These are phyloP conservation scores for Pestalotiopsis sp. DNA, from an alignment of 2,329 filamentous ascomycete species.

Conservation along the genomic window DNA sequence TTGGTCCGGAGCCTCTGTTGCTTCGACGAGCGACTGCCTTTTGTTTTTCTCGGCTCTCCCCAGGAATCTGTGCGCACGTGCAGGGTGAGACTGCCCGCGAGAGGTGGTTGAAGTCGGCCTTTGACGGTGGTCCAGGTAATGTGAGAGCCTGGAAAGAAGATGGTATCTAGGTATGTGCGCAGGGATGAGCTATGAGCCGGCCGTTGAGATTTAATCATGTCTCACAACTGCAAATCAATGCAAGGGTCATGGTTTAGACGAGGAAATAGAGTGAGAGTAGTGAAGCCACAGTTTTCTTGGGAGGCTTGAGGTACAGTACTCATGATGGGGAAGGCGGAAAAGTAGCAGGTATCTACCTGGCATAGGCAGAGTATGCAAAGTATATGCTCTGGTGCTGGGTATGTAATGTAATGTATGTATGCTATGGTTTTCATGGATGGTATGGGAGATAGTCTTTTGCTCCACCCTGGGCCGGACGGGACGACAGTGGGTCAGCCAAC, in stretches of 20 bases:
- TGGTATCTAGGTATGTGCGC: neutral
- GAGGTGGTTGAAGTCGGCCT: neutral
- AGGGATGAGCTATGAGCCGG: slow-evolving; percentile 10
- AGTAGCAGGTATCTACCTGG: neutral
- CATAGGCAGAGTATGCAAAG: neutral
- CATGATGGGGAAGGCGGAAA: neutral
- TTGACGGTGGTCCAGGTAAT: neutral
- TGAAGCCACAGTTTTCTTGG: neutral
- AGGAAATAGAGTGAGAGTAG: neutral
- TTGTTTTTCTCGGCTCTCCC: slow-evolving; percentile 14
- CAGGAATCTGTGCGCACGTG: slow-evolving; percentile 19
- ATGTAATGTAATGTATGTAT: neutral
- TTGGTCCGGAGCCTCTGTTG: slow-evolving; percentile 11
- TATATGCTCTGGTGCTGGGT: neutral
- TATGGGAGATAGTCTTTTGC: neutral
- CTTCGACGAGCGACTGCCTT: neutral
- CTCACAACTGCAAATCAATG: slow-evolving; percentile 11
- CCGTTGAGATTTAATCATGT: slow-evolving; percentile 13
- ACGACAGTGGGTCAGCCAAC: neutral
- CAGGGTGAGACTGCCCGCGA: slow-evolving; percentile 25
- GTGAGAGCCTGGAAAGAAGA: neutral
- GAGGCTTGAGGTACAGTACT: neutral
- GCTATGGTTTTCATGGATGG: neutral
- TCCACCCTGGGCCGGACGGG: slow-evolving; percentile 5
- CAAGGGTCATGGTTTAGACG: slow-evolving; percentile 7